A percentile compares a stretch with the other conserved stretches of the same genome.
Evolutionary conservation across 2,329 filamentous ascomycete species (phyloP).

Genomic region (Penicillium sp.): DNA sequence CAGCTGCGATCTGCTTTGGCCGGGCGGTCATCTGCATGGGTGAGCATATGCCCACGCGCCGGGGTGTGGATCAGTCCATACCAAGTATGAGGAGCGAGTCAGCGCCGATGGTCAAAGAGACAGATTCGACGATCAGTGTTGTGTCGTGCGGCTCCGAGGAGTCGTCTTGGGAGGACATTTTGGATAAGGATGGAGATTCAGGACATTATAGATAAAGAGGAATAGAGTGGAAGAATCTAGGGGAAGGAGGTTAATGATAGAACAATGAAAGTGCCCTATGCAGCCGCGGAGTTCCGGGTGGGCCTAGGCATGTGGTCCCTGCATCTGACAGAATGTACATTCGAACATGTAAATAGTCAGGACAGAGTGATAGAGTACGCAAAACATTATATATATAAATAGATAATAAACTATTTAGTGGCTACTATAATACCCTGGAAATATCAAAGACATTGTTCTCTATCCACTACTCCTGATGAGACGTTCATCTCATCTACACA

Average conservation of each 20-base stretch:
- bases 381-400: not conserved
- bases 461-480: conserved; percentile 24
- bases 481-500: conserved; percentile 25
- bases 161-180: conserved; percentile 23
- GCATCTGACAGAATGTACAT: conserved; percentile 1
- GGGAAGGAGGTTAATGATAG: conserved; percentile 6
- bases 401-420: not conserved
- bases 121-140: conserved; percentile 56
- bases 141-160: conserved; percentile 37
- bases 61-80: conserved; percentile 30
- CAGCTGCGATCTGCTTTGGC: conserved; percentile 50
- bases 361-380: not conserved
- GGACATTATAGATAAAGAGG: conserved; percentile 10
- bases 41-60: not conserved
- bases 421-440: not conserved
- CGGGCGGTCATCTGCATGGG: conserved; percentile 52
- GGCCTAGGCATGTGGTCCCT: conserved; percentile 15
- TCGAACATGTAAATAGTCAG: not conserved
- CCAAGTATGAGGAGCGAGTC: conserved; percentile 60
- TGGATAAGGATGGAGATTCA: conserved; percentile 12
- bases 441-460: conserved; percentile 19
- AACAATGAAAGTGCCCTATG: conserved; percentile 3
- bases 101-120: conserved; percentile 58
- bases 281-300: conserved; percentile 20
- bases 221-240: conserved; percentile 4